phyloP scores from a whole-genome alignment of 1,284 basidiomycete species.

The Fomes fomentarius region DNA sequence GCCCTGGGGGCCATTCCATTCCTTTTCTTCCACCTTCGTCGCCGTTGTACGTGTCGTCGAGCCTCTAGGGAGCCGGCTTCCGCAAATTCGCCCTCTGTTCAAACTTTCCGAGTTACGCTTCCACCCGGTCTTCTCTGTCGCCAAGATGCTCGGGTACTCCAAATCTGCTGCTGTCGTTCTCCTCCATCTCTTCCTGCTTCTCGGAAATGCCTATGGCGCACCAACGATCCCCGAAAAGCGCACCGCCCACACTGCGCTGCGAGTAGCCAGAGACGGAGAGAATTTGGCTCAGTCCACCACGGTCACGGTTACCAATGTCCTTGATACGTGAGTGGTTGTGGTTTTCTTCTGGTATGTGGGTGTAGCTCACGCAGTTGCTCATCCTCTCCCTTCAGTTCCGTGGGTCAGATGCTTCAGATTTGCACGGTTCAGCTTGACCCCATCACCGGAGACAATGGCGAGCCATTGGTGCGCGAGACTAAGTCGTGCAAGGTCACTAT shows the following conservation, averaged over 20 bases:
- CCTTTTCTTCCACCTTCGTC: constrained; percentile 44
- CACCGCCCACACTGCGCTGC: constrained; percentile 15
- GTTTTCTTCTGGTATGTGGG: background rate
- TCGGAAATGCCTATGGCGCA: constrained; percentile 26
- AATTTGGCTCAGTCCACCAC: constrained; percentile 33
- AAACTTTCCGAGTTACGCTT: constrained; percentile 11
- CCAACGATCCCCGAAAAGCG: constrained; percentile 26
- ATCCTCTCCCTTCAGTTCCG: constrained; percentile 28
- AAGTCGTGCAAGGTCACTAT: constrained; percentile 53
- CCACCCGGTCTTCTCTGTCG: constrained; percentile 23
- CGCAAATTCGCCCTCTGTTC: constrained; percentile 28
- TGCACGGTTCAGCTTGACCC: constrained; percentile 68
- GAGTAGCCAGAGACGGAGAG: constrained; percentile 26
- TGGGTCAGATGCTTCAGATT: constrained; percentile 60
- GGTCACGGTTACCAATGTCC: constrained; percentile 32
- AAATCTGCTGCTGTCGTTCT: constrained; percentile 36
- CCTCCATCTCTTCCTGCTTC: constrained; percentile 37
- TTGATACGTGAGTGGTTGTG: constrained; percentile 37
- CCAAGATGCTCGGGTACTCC: constrained; percentile 38
- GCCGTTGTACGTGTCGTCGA: constrained; percentile 39
- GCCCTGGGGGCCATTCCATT: constrained; percentile 63
- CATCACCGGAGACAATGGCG: constrained; percentile 46
- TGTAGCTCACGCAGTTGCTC: background rate
- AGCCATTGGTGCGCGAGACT: constrained; percentile 56
- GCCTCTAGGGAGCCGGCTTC: constrained; percentile 55